Conservation (phyloP, 1,284 basidiomycete species). For the Leccinum subatratum region DNA sequence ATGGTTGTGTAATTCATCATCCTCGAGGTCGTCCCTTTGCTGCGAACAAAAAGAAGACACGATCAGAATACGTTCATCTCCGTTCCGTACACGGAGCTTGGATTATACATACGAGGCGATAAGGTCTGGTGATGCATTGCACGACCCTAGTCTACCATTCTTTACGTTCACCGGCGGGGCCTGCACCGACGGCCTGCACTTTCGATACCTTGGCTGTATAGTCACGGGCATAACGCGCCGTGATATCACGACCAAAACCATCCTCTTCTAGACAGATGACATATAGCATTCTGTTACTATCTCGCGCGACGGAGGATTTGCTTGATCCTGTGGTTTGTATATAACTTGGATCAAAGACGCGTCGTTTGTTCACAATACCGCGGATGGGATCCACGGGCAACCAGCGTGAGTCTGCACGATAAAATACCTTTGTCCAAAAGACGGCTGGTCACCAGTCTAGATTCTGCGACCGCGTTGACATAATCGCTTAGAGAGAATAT, state of each 20-base stretch:
- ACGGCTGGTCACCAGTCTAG: too few relatives aligned
- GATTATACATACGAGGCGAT: conserved; percentile 61
- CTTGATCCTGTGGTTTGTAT: conserved; percentile 21
- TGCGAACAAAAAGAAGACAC: conserved; percentile 32
- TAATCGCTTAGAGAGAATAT: conserved; percentile 22
- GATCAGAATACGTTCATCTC: conserved; percentile 26
- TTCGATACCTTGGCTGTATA: conserved; percentile 82
- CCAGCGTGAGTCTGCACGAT: conserved; percentile 88
- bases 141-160: conserved; percentile 86
- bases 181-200: conserved; percentile 59
- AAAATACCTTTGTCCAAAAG: conserved; percentile 98
- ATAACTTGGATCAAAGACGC: conserved; percentile 74
- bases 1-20: conserved; percentile 81
- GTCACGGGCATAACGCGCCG: conserved; percentile 74
- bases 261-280: conserved; percentile 95
- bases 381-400: conserved; percentile 88
- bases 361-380: conserved; percentile 74
- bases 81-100: conserved; percentile 19
- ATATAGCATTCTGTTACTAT: conserved; percentile 83
- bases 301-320: conserved; percentile 36
- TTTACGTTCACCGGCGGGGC: conserved; percentile 49
- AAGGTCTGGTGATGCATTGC: conserved; percentile 62
- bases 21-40: conserved; percentile 91
- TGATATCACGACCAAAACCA: conserved; percentile 70
- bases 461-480: conserved; percentile 30